These are phyloP conservation scores for Clonostachys solani DNA, from an alignment of 2,329 filamentous ascomycete species.

Conservation along the genomic window DNA sequence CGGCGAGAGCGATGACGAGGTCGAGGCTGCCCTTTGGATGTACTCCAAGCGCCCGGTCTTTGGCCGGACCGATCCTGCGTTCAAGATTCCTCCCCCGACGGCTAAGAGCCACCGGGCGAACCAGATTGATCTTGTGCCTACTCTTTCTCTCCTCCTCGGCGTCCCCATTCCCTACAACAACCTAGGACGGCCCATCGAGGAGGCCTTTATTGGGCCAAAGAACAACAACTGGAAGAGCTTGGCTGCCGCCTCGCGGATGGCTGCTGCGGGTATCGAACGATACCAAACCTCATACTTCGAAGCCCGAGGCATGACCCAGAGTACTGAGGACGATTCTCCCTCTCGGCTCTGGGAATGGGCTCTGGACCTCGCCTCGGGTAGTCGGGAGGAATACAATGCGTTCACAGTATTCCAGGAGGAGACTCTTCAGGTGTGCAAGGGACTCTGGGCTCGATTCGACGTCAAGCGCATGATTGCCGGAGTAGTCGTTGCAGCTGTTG, in stretches of 20 bases:
- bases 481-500: conserved; percentile 63
- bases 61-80: conserved; percentile 65
- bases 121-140: conserved; percentile 95
- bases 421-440: conserved; percentile 75
- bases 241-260: conserved; percentile 69
- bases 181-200: conserved; percentile 86
- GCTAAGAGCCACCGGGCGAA: conserved; percentile 73
- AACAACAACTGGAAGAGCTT: conserved; percentile 74
- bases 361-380: conserved; percentile 3
- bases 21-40: conserved; percentile 96
- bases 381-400: conserved; percentile 43
- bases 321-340: conserved; percentile 34
- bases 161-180: conserved; percentile 96
- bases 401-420: conserved; percentile 73
- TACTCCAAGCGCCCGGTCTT: conserved; percentile 87
- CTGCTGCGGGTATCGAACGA: conserved; percentile 80
- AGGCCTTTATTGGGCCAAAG: conserved; percentile 74
- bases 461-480: conserved; percentile 80
- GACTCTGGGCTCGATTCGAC: conserved; percentile 90
- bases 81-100: conserved; percentile 54
- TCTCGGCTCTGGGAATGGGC: conserved; percentile 28
- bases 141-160: conserved; percentile 80
- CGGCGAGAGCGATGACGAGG: conserved; percentile 95
- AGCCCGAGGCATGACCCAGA: conserved; percentile 64
- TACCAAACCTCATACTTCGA: conserved; percentile 83